phyloP scores from a whole-genome alignment of 441 rosid genomes.

The Erodium texanum region DNA sequence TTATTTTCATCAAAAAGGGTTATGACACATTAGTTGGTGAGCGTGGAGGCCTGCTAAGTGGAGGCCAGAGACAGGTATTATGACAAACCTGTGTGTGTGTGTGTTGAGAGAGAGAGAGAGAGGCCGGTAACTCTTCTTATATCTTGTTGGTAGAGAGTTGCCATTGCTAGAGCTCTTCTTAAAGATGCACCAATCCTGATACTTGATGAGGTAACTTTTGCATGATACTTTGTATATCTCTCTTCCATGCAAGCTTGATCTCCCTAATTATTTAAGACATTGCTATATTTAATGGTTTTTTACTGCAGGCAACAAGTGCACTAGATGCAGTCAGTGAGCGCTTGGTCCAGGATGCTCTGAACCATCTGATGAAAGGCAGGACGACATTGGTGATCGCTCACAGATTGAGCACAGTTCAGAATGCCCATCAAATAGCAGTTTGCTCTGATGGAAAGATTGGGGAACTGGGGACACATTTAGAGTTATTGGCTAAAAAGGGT shows the following conservation, averaged over 20 bases:
- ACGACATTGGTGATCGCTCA: slow-evolving; percentile 87
- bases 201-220: slow-evolving; percentile 64
- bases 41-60: slow-evolving; percentile 87
- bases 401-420: slow-evolving; percentile 89
- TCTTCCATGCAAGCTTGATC: too few species aligned
- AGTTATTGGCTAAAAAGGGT: slow-evolving; percentile 61
- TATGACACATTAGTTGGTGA: slow-evolving; percentile 90
- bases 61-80: slow-evolving; percentile 86
- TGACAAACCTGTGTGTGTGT: too few species aligned
- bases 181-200: slow-evolving; percentile 78
- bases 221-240: slow-evolving; percentile 2
- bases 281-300: slow-evolving; percentile 1
- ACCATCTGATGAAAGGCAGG: slow-evolving; percentile 76
- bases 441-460: slow-evolving; percentile 60
- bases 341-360: slow-evolving; percentile 74
- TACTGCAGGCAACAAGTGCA: slow-evolving; percentile 78
- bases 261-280: too few species aligned
- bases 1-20: slow-evolving; percentile 43
- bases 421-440: slow-evolving; percentile 74
- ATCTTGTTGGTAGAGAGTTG: slow-evolving; percentile 55
- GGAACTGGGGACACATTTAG: slow-evolving; percentile 76
- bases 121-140: slow-evolving; percentile 13
- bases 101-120: too few species aligned
- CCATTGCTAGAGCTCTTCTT: slow-evolving; percentile 80
- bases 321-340: slow-evolving; percentile 84